These are phyloP conservation scores for Telopea speciosissima DNA, from an alignment of 177 flowering plant species.

Conservation along the genomic window DNA sequence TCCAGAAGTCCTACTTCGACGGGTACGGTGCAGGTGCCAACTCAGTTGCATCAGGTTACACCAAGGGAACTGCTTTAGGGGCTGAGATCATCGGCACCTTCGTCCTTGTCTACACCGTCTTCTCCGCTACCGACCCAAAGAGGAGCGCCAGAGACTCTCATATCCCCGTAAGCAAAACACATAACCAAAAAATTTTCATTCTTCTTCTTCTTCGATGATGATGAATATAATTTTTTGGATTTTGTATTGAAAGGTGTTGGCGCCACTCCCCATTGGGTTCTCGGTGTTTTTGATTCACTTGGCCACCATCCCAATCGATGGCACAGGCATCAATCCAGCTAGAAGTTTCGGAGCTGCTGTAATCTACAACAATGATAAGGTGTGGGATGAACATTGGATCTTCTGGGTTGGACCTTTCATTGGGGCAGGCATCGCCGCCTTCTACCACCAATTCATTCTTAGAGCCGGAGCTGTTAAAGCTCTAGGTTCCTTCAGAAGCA, in stretches of 20 bases:
- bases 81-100: conserved; percentile 43
- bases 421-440: conserved; percentile 62
- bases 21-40: conserved; percentile 45
- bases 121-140: conserved; percentile 48
- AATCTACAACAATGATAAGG: conserved; percentile 41
- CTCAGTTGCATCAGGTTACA: conserved; percentile 21
- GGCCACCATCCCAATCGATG: conserved; percentile 62
- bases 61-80: conserved; percentile 25
- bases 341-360: conserved; percentile 66
- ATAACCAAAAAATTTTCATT: too few species aligned
- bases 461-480: conserved; percentile 56
- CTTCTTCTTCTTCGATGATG: too few species aligned
- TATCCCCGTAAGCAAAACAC: conserved; percentile 45
- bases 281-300: conserved; percentile 72
- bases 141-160: conserved; percentile 45
- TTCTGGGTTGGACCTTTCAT: conserved; percentile 77
- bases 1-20: conserved; percentile 25
- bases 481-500: conserved; percentile 47
- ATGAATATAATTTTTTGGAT: too few species aligned
- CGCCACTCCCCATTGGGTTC: conserved; percentile 67
- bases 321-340: conserved; percentile 72
- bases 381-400: conserved; percentile 75
- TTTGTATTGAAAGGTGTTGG: conserved; percentile 38
- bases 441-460: conserved; percentile 52
- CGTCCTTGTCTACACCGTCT: conserved; percentile 44